Evolutionary conservation across 2,329 filamentous ascomycete genomes (phyloP).

Genomic region (Talaromyces sp.): DNA sequence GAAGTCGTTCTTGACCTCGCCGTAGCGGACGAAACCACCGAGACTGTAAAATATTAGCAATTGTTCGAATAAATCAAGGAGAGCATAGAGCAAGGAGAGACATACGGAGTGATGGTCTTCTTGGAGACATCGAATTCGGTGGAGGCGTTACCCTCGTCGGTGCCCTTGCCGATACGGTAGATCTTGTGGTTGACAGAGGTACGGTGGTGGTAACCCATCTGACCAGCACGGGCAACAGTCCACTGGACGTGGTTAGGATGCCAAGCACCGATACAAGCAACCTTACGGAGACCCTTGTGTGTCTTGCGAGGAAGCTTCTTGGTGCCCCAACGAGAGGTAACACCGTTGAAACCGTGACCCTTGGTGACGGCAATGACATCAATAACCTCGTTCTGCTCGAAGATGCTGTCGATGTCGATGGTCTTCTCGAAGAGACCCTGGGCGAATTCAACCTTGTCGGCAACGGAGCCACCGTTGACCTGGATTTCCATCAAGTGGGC

Average conservation of each 20-base stretch:
- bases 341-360: conserved; percentile 98
- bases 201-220: conserved; percentile 99
- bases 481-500: conserved; percentile 99
- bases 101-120: conserved; percentile 99
- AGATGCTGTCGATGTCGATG: conserved; percentile 86
- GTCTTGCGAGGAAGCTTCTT: conserved; percentile 99
- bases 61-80: background rate
- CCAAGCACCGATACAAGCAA: conserved; percentile 99
- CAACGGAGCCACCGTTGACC: conserved; percentile 93
- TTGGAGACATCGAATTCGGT: conserved; percentile 97
- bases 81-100: conserved; percentile 32
- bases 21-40: conserved; percentile 99
- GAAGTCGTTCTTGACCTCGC: conserved; percentile 99
- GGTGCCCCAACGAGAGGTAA: conserved; percentile 97
- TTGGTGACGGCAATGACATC: conserved; percentile 99
- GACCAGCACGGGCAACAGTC: conserved; percentile 99
- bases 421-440: conserved; percentile 99
- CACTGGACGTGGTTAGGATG: conserved; percentile 99
- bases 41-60: conserved; percentile 56
- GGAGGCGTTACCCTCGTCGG: conserved; percentile 85
- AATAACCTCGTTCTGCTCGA: conserved; percentile 99
- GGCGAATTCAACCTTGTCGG: conserved; percentile 96
- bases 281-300: conserved; percentile 99
- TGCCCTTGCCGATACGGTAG: conserved; percentile 94
- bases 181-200: conserved; percentile 99